Evolutionary conservation across 1,284 basidiomycete genomes (phyloP).

Genomic region (Cerioporus squamosus): DNA sequence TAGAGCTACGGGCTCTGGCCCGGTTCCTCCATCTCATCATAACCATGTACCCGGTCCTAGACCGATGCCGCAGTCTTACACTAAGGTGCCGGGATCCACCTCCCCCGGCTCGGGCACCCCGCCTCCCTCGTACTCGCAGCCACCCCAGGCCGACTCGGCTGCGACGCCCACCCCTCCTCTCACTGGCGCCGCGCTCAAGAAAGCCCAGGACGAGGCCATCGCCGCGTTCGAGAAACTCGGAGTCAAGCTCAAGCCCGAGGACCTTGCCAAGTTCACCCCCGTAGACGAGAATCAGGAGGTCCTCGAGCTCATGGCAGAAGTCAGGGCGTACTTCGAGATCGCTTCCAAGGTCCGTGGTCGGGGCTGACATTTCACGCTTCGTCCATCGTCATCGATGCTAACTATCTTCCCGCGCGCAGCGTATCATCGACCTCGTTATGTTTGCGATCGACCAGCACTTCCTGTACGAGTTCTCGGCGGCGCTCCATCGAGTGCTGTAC

Average conservation of each 20-base stretch:
- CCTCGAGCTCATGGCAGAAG: slow-evolving; percentile 52
- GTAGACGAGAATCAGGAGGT: slow-evolving; percentile 36
- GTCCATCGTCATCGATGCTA: no score
- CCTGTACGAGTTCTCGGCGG: slow-evolving; percentile 40
- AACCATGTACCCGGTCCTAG: no score
- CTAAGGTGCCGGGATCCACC: slow-evolving; percentile 8
- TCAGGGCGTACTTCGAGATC: slow-evolving; percentile 54
- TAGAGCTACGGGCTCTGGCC: no score
- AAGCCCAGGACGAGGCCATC: no score
- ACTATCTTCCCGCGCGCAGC: slow-evolving; percentile 35
- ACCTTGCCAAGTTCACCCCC: no score
- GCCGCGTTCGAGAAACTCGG: not conserved
- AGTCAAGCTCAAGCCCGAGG: no score
- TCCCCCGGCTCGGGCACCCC: slow-evolving; percentile 1
- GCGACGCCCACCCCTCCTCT: not conserved
- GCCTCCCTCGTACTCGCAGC: slow-evolving; percentile 28
- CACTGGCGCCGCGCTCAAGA: not conserved
- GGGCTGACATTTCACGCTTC: not conserved
- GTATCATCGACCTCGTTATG: slow-evolving; percentile 50
- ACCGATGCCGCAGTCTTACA: no score
- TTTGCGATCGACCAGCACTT: slow-evolving; percentile 47
- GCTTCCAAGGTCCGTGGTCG: slow-evolving; percentile 44
- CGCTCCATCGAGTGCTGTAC: slow-evolving; percentile 42
- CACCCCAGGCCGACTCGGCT: no score
- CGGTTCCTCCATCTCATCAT: no score